Evolutionary conservation across 2,329 filamentous ascomycete species (phyloP).

Genomic region (Pseudogymnoascus sp.): DNA sequence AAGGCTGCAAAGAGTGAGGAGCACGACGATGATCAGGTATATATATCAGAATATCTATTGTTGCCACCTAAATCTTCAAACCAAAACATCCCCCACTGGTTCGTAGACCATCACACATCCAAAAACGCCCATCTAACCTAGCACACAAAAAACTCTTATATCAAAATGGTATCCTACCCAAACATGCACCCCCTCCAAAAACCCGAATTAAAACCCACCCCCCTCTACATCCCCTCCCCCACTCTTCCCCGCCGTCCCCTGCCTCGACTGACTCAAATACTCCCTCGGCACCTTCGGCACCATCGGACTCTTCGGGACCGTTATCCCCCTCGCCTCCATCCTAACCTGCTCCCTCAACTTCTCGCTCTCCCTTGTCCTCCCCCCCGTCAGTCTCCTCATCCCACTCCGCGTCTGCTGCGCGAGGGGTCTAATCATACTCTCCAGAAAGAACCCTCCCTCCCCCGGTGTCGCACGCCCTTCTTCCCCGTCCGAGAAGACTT

Average conservation of each 20-base stretch:
- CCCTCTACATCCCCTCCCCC: neutral
- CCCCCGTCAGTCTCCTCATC: constrained; percentile 54
- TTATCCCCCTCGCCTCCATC: constrained; percentile 22
- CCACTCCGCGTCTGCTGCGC: constrained; percentile 48
- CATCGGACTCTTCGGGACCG: constrained; percentile 25
- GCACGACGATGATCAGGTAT: neutral
- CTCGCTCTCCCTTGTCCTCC: constrained; percentile 30
- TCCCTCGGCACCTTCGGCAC: constrained; percentile 27
- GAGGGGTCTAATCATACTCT: constrained; percentile 52
- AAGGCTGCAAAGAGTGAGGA: neutral
- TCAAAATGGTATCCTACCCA: neutral
- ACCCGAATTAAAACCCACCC: neutral
- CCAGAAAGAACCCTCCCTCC: constrained; percentile 40
- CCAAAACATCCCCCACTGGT: neutral
- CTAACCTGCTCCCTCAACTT: constrained; percentile 24
- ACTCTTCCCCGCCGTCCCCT: neutral
- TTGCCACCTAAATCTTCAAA: neutral
- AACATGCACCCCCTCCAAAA: neutral
- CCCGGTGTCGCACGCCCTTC: constrained; percentile 30
- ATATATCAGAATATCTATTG: neutral
- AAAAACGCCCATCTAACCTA: neutral
- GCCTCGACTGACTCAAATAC: constrained; percentile 17
- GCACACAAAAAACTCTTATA: neutral
- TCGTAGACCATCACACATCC: neutral
- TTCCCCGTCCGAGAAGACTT: constrained; percentile 72